Evolutionary conservation across 352 stramenopile species (phyloP).

Genomic region (Elongisporangium senticosum): DNA sequence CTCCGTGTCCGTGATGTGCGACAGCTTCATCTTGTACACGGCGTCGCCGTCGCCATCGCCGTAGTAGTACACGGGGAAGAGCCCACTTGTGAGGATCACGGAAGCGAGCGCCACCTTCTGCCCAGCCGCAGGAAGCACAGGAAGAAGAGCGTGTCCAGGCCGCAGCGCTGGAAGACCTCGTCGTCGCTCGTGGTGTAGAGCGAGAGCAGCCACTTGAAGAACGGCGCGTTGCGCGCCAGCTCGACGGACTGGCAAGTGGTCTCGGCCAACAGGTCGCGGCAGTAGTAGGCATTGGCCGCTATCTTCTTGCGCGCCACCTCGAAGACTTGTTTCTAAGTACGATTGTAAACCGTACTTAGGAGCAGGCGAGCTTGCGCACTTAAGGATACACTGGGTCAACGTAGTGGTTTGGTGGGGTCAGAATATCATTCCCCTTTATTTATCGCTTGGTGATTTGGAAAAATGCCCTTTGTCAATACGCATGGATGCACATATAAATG

Average conservation of each 20-base stretch:
- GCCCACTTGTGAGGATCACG: constrained; percentile 45
- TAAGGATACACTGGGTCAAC: too few relatives aligned
- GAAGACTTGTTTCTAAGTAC: too few relatives aligned
- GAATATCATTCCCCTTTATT: too few relatives aligned
- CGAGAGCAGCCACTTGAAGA: constrained; percentile 50
- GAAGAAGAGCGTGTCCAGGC: constrained; percentile 79
- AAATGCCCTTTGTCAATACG: too few relatives aligned
- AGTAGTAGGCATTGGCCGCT: constrained; percentile 62
- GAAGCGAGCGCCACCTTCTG: constrained; percentile 62
- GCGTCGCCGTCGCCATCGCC: constrained; percentile 28
- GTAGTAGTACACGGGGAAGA: constrained; percentile 82
- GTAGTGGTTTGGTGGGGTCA: too few relatives aligned
- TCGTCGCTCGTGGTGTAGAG: constrained; percentile 65
- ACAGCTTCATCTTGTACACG: constrained; percentile 68
- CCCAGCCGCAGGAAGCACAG: constrained; percentile 66
- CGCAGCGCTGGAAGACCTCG: constrained; percentile 56
- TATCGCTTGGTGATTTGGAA: too few relatives aligned
- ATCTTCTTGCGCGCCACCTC: constrained; percentile 54
- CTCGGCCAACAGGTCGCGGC: constrained; percentile 54
- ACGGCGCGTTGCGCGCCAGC: constrained; percentile 19
- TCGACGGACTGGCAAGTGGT: constrained; percentile 42
- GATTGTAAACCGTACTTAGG: too few relatives aligned
- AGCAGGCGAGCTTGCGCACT: too few relatives aligned
- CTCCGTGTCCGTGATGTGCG: constrained; percentile 40
- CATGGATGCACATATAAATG: too few relatives aligned